phyloP scores from a whole-genome alignment of 495 filamentous ascomycete genomes.

The Tuber microsphaerosporum region DNA sequence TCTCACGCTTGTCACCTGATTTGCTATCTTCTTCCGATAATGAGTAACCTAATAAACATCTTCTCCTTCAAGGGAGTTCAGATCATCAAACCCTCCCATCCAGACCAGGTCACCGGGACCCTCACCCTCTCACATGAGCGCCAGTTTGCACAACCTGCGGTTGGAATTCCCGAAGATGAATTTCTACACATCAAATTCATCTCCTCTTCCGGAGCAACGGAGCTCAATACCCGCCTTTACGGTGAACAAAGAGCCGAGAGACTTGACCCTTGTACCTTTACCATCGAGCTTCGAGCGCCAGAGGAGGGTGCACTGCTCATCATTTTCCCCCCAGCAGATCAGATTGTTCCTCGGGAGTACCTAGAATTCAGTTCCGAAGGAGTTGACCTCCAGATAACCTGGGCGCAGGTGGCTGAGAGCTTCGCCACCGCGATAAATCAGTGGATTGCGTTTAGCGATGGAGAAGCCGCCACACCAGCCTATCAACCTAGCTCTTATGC shows the following conservation, averaged over 20 bases:
- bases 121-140: background rate
- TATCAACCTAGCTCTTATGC: constrained; percentile 18
- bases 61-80: constrained; percentile 4
- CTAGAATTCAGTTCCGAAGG: constrained; percentile 18
- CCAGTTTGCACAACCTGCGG: background rate
- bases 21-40: background rate
- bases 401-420: constrained; percentile 29
- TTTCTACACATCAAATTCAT: constrained; percentile 32
- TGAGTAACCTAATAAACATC: background rate
- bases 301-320: constrained; percentile 26
- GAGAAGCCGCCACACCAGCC: constrained; percentile 2
- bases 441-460: constrained; percentile 27
- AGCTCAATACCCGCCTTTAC: constrained; percentile 25
- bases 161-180: constrained; percentile 11
- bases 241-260: constrained; percentile 22
- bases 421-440: constrained; percentile 34
- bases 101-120: background rate
- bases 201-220: constrained; percentile 10
- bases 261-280: constrained; percentile 29
- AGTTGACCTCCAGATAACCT: constrained; percentile 11
- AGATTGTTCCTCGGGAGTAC: constrained; percentile 27
- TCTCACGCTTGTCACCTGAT: background rate
- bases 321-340: constrained; percentile 27
- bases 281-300: constrained; percentile 10
- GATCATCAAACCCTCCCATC: constrained; percentile 2